Evolutionary conservation across 2,329 filamentous ascomycete genomes (phyloP).

Genomic region (Bipolaris bicolor): DNA sequence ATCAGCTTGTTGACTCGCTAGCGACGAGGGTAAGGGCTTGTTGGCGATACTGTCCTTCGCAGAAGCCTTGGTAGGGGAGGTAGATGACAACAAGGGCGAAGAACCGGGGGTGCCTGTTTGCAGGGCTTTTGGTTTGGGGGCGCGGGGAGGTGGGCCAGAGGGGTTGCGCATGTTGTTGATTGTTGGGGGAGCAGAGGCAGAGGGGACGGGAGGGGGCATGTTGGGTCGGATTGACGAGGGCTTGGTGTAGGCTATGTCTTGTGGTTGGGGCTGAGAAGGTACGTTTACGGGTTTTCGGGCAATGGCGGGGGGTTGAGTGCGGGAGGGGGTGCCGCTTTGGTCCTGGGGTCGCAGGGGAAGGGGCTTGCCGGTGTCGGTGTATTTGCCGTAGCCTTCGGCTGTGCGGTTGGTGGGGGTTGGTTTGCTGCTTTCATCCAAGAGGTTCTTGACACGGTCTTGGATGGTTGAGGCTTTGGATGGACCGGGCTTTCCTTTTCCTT

Average conservation of each 20-base stretch:
- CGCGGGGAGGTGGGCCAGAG: conserved; percentile 54
- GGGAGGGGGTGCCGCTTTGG: conserved; percentile 18
- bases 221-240: conserved; percentile 31
- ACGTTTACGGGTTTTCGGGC: conserved; percentile 57
- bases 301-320: conserved; percentile 31
- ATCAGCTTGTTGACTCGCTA: conserved; percentile 52
- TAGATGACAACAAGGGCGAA: conserved; percentile 1
- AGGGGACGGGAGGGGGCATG: conserved; percentile 29
- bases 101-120: conserved; percentile 51
- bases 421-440: conserved; percentile 74
- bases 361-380: conserved; percentile 61
- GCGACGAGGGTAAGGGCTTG: conserved; percentile 26
- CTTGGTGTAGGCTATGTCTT: conserved; percentile 40
- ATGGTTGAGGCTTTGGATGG: conserved; percentile 78
- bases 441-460: conserved; percentile 85
- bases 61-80: conserved; percentile 11
- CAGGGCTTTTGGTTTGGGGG: conserved; percentile 67
- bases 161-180: conserved; percentile 37
- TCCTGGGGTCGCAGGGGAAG: conserved; percentile 41
- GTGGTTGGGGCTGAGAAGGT: conserved; percentile 18
- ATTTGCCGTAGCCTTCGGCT: conserved; percentile 88
- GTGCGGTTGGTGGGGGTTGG: conserved; percentile 67
- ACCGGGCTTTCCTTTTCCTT: conserved; percentile 51
- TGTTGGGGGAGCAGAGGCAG: conserved; percentile 44
- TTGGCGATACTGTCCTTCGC: background rate